Percentiles rank a stretch among this genome's conserved stretches.
Conservation (phyloP, 768 basidiomycete genomes). For the Mycena filopes region DNA sequence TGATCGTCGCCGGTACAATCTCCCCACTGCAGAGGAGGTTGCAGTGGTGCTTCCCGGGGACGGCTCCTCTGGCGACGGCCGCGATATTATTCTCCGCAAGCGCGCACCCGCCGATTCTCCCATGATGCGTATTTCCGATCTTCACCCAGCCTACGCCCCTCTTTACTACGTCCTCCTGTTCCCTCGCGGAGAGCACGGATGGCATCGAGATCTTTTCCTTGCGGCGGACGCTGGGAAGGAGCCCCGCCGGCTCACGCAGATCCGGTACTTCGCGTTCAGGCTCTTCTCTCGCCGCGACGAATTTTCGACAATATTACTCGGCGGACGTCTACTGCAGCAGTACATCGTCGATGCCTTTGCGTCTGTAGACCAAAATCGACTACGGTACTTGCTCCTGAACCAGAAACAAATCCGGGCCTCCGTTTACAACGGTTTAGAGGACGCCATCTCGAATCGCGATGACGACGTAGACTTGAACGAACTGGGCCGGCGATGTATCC, state of each 20-base stretch:
- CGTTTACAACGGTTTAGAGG: too few relatives aligned
- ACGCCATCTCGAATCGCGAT: too few relatives aligned
- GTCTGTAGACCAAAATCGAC: constrained; percentile 43
- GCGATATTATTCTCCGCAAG: too few relatives aligned
- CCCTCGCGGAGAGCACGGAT: background rate
- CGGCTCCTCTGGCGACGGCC: too few relatives aligned
- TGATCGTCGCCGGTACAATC: constrained; percentile 50
- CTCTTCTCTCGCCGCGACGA: constrained; percentile 42
- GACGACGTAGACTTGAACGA: constrained; percentile 37
- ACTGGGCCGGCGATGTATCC: constrained; percentile 38
- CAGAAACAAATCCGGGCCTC: too few relatives aligned
- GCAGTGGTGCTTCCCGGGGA: too few relatives aligned
- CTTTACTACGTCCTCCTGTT: too few relatives aligned
- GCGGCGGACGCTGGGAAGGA: background rate
- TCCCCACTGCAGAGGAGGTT: too few relatives aligned
- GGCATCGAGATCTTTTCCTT: constrained; percentile 28
- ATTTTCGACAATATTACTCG: constrained; percentile 45
- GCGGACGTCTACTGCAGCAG: constrained; percentile 50
- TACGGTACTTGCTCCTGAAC: constrained; percentile 38
- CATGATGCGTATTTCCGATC: too few relatives aligned
- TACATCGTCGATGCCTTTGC: too few relatives aligned
- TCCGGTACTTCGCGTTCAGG: constrained; percentile 43
- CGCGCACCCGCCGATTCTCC: too few relatives aligned
- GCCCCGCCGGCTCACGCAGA: constrained; percentile 41
- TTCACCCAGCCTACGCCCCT: too few relatives aligned